Conservation (phyloP, 2,329 filamentous ascomycete species). For the Fonsecaea nubica region DNA sequence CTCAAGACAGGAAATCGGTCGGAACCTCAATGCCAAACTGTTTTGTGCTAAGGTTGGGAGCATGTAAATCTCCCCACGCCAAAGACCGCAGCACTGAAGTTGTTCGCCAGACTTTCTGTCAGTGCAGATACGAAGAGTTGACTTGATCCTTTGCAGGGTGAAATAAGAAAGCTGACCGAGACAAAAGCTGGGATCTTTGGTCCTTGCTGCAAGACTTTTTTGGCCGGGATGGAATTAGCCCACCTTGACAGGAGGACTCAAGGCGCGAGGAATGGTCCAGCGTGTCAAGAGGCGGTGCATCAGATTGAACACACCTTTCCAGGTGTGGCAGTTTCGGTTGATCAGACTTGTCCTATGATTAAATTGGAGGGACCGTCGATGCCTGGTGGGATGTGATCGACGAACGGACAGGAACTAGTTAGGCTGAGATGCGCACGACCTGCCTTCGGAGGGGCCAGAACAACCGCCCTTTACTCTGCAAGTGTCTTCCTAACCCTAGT, state of each 20-base stretch:
- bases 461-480: neutral
- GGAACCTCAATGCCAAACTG: neutral
- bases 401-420: constrained; percentile 8
- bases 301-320: neutral
- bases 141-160: neutral
- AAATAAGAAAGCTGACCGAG: neutral
- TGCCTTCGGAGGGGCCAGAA: neutral
- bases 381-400: constrained; percentile 3
- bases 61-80: neutral
- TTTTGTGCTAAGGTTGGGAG: neutral
- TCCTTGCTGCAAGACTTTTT: neutral
- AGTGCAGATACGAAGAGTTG: neutral
- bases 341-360: constrained; percentile 3
- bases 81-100: neutral
- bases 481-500: neutral
- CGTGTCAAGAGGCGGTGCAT: neutral
- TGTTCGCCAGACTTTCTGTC: neutral
- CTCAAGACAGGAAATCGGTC: neutral
- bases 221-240: neutral
- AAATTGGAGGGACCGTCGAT: neutral
- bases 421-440: neutral
- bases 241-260: neutral
- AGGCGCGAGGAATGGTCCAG: neutral
- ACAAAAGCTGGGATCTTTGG: constrained; percentile 1
- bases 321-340: neutral